Evolutionary conservation across 176 grass and related monocot species (phyloP), one percentile per base, ranked within the genome.

Genomic region (Eragrostis curvula): DNA sequence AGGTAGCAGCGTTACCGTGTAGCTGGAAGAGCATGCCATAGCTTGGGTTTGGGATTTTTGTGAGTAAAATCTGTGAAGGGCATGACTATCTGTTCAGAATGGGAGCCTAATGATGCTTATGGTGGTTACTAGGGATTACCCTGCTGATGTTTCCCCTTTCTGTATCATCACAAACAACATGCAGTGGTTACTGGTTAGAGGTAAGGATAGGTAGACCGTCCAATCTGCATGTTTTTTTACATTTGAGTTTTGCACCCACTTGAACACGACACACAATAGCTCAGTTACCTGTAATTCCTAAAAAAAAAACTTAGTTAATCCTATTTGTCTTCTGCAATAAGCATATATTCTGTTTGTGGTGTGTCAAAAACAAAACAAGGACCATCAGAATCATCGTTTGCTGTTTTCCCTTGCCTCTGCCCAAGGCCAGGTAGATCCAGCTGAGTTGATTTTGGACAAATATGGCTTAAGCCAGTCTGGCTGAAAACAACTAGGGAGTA

Each of bases 401-500:
- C 10, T 29, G 23, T 78, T 55, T 55, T 70, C 56, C 68, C 79
- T 71, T 78, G 65, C 6, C 36, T 79, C 29, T 5, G 0, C 29
- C 57, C 49, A 21, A 48, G 66, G n/a, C 7, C 6, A 44, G 11
- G 13, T 18, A 78, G 13, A 78, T 24, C 55, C 8, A 62, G 53
- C 15, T 12, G 21, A 66, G 36, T 57, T 66, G n/a, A 41, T 75
- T 66, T 67, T 53, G 70, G 42, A 24, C 24, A n/a, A 59, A 14
- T 52, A 4, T 17, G 60, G 49, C 45, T 25, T 64, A 25, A 70
- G 5, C 51, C 30, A 65, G n/a, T 40, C 21, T 75, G 58, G 59
- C 15, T 83, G 70, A 48, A 43, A 83, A 74, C 59, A 67, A 67
- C 60, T 30, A 67, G 60, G 32, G 42, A 6, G n/a, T n/a, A n/a